Conservation (phyloP, 2,329 filamentous ascomycete species). For the Pseudogymnoascus sp. region DNA sequence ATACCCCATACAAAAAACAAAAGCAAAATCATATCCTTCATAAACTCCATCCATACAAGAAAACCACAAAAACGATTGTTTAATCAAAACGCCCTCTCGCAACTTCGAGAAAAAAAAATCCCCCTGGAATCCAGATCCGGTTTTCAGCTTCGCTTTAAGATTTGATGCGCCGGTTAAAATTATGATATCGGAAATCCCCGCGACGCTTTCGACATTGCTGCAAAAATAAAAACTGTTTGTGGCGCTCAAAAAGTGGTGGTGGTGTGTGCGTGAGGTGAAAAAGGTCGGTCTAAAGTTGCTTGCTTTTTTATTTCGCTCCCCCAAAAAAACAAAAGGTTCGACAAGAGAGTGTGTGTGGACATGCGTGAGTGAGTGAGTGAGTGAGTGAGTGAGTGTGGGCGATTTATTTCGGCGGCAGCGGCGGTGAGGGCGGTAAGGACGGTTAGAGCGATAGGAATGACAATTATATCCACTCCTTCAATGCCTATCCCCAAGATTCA, state of each 20-base stretch:
- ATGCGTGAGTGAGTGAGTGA: background rate
- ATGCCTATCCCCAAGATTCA: constrained; percentile 54
- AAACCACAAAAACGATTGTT: too few relatives aligned
- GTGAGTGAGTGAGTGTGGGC: background rate
- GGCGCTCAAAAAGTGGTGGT: background rate
- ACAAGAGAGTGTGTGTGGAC: background rate
- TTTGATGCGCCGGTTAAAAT: background rate
- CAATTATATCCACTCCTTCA: background rate
- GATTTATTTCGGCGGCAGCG: background rate
- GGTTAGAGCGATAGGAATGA: background rate
- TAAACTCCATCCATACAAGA: background rate
- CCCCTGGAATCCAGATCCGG: background rate
- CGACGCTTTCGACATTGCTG: background rate
- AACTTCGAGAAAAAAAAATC: background rate
- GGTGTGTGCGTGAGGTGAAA: background rate
- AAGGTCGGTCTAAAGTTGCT: background rate
- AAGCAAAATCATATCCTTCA: background rate
- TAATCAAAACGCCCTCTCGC: background rate
- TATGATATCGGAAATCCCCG: background rate
- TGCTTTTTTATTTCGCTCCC: background rate
- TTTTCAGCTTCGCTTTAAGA: too few relatives aligned
- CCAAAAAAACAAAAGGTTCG: background rate
- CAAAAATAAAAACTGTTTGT: background rate
- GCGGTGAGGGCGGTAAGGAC: background rate
- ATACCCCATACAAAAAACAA: background rate